Base-by-base conservation (phyloP, 129 eudicot genomes). In the Ambrosia artemisiifolia region DNA sequence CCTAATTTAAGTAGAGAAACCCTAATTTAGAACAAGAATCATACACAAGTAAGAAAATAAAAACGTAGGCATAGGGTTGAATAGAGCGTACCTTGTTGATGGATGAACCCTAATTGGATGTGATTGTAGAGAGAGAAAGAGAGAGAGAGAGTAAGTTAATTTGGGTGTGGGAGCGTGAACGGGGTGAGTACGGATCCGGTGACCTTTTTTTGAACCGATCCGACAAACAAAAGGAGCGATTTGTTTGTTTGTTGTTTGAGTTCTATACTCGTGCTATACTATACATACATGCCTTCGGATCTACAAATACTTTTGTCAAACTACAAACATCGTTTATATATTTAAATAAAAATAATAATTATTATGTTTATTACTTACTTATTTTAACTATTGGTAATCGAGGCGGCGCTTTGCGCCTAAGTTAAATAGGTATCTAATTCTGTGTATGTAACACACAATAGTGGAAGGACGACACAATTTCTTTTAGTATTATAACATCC, bases 51-150 rank as follows among this genome's bases (percentile, higher is more conserved):
- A 69, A 50, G 20, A 66, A 67, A 57, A 10, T 24, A 12, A 35
- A n/a, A 46, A 69, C 17, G 11, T 4, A 69, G 1, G 28, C 28
- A 1, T 24, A 24, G 28, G 28, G 28, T 24, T 24, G 28, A 24
- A 24, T 54, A 33, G 62, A 50, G 16, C 43, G 57, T 71, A 71
- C 76, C 76, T 71, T 57, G 34, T 70, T 36, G 64, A 14, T 47
- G 59, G 44, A 0, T 33, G 42, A 32, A 61, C 20, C 7, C 28
- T 51, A 51, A 19, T 51, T 18, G 28, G 42, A 30, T 60, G 19
- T n/a, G 66, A 61, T n/a, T 63, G 6, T 7, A 35, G 67, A 34
- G 67, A 63, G 48, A 63, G n/a, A 35, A 47, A 14, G 67, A 63
- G 28, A 62, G 67, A 14, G 67, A 33, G n/a, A 33, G n/a, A 12